Percentiles rank a stretch among this genome's conserved stretches.
phyloP scores from a whole-genome alignment of 2,329 filamentous ascomycete genomes.

The Ceratocystiopsis minuta region DNA sequence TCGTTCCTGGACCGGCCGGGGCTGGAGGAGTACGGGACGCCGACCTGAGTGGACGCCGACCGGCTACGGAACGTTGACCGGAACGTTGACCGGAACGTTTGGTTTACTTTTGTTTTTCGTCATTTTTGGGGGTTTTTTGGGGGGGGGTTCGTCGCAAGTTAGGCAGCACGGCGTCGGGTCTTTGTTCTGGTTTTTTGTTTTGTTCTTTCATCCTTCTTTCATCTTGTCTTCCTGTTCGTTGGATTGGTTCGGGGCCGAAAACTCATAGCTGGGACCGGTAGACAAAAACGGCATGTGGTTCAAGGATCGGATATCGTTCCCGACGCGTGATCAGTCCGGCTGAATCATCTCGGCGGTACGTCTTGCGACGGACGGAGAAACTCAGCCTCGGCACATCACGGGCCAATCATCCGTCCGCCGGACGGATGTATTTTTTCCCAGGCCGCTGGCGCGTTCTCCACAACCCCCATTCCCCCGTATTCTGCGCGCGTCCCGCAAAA shows the following conservation, averaged over 20 bases:
- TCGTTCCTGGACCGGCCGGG: slow-evolving; percentile 41
- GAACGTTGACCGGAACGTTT: too few relatives aligned
- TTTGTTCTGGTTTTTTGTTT: neutral
- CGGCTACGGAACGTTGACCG: too few relatives aligned
- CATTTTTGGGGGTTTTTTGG: neutral
- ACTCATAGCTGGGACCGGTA: too few relatives aligned
- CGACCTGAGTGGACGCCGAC: slow-evolving; percentile 24
- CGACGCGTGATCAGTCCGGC: too few relatives aligned
- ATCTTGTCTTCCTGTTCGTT: too few relatives aligned
- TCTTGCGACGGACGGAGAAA: neutral
- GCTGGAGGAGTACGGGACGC: slow-evolving; percentile 30
- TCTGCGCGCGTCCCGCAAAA: neutral
- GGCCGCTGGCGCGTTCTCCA: neutral
- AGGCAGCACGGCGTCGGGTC: neutral
- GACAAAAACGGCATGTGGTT: neutral
- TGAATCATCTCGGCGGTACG: neutral
- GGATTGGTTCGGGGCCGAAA: too few relatives aligned
- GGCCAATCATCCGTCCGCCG: slow-evolving; percentile 1
- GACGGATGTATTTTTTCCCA: too few relatives aligned
- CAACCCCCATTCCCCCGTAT: neutral
- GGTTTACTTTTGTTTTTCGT: neutral
- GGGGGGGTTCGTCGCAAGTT: too few relatives aligned
- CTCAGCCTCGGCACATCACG: slow-evolving; percentile 8
- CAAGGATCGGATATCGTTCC: too few relatives aligned
- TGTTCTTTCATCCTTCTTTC: neutral